Percentiles rank a stretch among this genome's conserved stretches.
phyloP scores from a whole-genome alignment of 306 rosid species.

The Dalbergia cochinchinensis region DNA sequence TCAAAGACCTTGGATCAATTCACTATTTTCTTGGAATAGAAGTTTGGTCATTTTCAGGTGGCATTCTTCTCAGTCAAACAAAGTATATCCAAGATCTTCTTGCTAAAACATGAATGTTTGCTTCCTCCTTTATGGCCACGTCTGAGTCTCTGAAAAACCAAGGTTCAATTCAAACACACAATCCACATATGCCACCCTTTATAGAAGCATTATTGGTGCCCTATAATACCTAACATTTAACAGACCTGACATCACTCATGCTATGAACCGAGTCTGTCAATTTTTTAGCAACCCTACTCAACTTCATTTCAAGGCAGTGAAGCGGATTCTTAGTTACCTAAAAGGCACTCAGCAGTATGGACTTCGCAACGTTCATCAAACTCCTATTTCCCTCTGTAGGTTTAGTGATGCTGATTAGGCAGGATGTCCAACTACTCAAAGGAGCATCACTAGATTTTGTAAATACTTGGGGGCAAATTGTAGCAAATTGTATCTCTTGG shows the following conservation, averaged over 20 bases:
- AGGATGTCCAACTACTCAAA: background rate
- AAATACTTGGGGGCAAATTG: background rate
- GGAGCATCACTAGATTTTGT: background rate
- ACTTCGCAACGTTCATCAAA: background rate
- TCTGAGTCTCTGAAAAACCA: too few relatives aligned
- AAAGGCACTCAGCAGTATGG: background rate
- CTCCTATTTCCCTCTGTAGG: background rate
- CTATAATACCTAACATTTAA: too few relatives aligned
- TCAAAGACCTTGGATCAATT: background rate
- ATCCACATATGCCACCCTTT: background rate
- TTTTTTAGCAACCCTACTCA: background rate
- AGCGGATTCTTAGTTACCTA: background rate
- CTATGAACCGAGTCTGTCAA: background rate
- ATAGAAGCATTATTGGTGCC: background rate
- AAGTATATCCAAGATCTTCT: background rate
- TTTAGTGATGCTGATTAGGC: background rate
- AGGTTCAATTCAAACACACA: too few relatives aligned
- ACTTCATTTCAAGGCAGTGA: background rate
- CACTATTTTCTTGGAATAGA: background rate
- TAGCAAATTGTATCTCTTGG: background rate
- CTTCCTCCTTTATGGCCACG: too few relatives aligned
- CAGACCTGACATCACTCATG: background rate
- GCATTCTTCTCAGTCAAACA: background rate
- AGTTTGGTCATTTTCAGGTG: background rate
- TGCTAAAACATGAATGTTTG: background rate